Base-by-base conservation (phyloP, 768 basidiomycete species). In the Termitomyces sp. region DNA sequence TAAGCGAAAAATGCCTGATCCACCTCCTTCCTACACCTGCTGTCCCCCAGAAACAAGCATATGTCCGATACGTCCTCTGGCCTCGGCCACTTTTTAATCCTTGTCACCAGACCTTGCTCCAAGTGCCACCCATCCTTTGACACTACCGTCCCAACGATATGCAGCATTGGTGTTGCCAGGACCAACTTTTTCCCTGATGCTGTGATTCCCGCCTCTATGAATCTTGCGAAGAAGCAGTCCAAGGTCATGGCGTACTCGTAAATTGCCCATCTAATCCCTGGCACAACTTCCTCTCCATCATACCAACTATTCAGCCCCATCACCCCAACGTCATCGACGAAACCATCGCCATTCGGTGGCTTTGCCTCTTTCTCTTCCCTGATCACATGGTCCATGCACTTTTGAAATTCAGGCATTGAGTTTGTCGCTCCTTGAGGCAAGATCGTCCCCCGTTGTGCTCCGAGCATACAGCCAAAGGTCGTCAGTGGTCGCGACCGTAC, bases 401-500 rank as follows among this genome's bases (percentile, higher is more conserved):
- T 37, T 24, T 76, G 71, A 51, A 76, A 76, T 24, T 76, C 71
- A 0, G 67, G 67, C 0, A 69, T 62, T 0, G 68, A n/a, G n/a
- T n/a, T n/a, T n/a, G n/a, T n/a, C n/a, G n/a, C n/a, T n/a, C n/a
- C n/a, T n/a, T n/a, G n/a, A n/a, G n/a, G n/a, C n/a, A n/a, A n/a
- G n/a, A n/a, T n/a, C n/a, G n/a, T n/a, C n/a, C n/a, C n/a, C n/a
- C n/a, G n/a, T n/a, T n/a, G n/a, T n/a, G n/a, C n/a, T n/a, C n/a
- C n/a, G n/a, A n/a, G n/a, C n/a, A n/a, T n/a, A n/a, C n/a, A n/a
- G n/a, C n/a, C n/a, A n/a, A n/a, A n/a, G n/a, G n/a, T n/a, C n/a
- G n/a, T n/a, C n/a, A n/a, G n/a, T n/a, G n/a, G n/a, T n/a, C n/a
- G n/a, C n/a, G n/a, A n/a, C n/a, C n/a, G n/a, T n/a, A n/a, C n/a